These are phyloP conservation scores for Microbotryum scabiosae DNA, from an alignment of 1,284 basidiomycete genomes.

Conservation along the genomic window DNA sequence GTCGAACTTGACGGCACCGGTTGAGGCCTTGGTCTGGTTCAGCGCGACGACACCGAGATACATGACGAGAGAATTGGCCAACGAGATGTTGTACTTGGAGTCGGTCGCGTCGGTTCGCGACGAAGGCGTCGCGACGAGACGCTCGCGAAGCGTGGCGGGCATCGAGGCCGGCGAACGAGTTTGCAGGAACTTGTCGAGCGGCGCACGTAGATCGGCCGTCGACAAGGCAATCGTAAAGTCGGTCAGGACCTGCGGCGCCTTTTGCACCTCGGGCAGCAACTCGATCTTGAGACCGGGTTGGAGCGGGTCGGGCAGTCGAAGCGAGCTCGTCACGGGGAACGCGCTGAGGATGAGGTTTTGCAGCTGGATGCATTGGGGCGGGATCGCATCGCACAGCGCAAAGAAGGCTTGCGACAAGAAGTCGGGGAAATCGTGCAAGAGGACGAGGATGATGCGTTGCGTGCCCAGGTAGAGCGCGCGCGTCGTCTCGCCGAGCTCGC, in stretches of 20 bases:
- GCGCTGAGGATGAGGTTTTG: constrained; percentile 94
- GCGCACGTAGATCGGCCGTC: constrained; percentile 57
- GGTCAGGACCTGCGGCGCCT: constrained; percentile 78
- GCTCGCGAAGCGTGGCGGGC: constrained; percentile 71
- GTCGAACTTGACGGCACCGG: constrained; percentile 68
- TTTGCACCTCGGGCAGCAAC: constrained; percentile 76
- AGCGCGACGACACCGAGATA: constrained; percentile 86
- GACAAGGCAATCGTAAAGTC: constrained; percentile 78
- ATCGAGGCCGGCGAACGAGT: constrained; percentile 46
- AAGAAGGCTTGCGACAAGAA: constrained; percentile 97
- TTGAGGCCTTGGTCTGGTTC: constrained; percentile 69
- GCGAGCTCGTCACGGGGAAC: constrained; percentile 60
- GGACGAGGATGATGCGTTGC: constrained; percentile 79
- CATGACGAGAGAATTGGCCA: constrained; percentile 89
- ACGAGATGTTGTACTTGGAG: constrained; percentile 66
- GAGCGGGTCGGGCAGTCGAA: constrained; percentile 75
- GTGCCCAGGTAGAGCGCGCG: constrained; percentile 88
- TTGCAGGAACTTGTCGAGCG: constrained; percentile 75
- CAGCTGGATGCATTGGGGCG: constrained; percentile 86
- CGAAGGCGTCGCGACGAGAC: constrained; percentile 51
- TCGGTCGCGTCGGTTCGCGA: constrained; percentile 43
- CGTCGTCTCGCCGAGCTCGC: constrained; percentile 56
- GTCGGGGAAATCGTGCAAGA: constrained; percentile 97
- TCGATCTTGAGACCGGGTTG: constrained; percentile 44
- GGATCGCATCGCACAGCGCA: constrained; percentile 85